Base-by-base conservation (phyloP, 2,329 filamentous ascomycete species). In the Diplocarpon rosae region DNA sequence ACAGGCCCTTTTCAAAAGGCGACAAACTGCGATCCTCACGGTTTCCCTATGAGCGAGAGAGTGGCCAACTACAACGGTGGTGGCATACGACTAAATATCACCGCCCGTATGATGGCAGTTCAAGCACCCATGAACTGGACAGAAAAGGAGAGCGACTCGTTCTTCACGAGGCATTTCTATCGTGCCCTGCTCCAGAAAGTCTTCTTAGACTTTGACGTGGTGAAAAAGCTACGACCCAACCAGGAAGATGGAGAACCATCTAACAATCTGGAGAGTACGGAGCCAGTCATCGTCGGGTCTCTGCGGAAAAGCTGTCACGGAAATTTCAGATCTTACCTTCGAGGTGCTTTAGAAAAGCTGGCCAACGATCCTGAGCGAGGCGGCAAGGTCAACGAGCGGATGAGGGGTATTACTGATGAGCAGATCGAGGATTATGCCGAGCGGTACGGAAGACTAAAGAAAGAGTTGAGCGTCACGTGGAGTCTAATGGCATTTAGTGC, bases 61-160 rank as follows among this genome's bases (percentile, higher is more conserved):
- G 69, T 95, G 39, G 71, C 59, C 64, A 76, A 63, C 3, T 75
- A 82, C 55, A 63, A 69, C 15, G 67, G 65, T 13, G 62, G 63
- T 17, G 87, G 88, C 2, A 72, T 96, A 37, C 76, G 85, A 17
- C 72, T 96, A 46, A 96, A 98, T 64, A 95, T 96, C 60, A 98
- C 92, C 3, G 88, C 92, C 1, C 78, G 92, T 36, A 95, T 95
- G 83, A 95, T 96, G 90, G 90, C 90, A 2, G 89, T 93, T 39
- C 92, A 98, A 66, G 92, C 92, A 7, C 89, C 92, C 1, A 73
- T 80, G 48, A 98, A 98, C 67, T 98, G 92, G 92, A 84, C 83
- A 2, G 69, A 71, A 17, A 69, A 73, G 24, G 89, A 95, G 49
- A 93, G 85, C 61, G 83, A 88, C 41, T 72, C 70, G 7, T 98